Conservation (phyloP, 768 basidiomycete species). For the Lactifluus volemus region DNA sequence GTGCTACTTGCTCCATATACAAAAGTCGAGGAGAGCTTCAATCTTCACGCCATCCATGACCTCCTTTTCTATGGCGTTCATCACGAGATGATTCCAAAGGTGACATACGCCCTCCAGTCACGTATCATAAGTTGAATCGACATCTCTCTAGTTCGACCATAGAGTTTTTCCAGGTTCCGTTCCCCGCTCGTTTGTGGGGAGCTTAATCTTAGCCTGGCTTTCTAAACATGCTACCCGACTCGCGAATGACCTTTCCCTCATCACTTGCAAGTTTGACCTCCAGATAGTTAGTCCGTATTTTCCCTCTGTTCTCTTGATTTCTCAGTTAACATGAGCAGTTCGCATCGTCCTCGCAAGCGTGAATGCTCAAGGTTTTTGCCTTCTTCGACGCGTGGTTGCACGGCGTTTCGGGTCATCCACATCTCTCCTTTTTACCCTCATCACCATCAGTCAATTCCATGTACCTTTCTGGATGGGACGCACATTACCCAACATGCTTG, state of each 20-base stretch:
- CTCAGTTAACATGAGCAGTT: conserved; percentile 35
- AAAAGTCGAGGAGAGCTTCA: conserved; percentile 98
- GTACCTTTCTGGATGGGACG: conserved; percentile 89
- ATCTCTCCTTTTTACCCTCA: conserved; percentile 49
- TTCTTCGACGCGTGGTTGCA: conserved; percentile 54
- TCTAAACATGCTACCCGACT: conserved; percentile 41
- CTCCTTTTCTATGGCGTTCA: conserved; percentile 65
- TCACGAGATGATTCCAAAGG: conserved; percentile 39
- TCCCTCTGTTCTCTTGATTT: background rate
- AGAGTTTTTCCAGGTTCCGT: conserved; percentile 81
- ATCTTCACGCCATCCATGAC: conserved; percentile 87
- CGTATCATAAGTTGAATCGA: background rate
- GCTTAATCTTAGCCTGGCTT: conserved; percentile 55
- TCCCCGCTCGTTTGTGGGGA: conserved; percentile 80
- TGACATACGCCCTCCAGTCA: background rate
- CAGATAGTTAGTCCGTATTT: conserved; percentile 56
- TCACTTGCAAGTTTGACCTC: conserved; percentile 52
- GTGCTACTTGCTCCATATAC: conserved; percentile 79
- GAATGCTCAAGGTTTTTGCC: conserved; percentile 54
- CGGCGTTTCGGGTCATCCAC: conserved; percentile 55
- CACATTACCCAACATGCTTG: conserved; percentile 93
- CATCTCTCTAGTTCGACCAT: conserved; percentile 71
- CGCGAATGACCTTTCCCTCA: conserved; percentile 33
- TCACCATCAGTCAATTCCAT: conserved; percentile 86
- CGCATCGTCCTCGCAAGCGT: conserved; percentile 61